Base-by-base conservation (phyloP, 495 filamentous ascomycete genomes). In the Aspergillus avenaceus region DNA sequence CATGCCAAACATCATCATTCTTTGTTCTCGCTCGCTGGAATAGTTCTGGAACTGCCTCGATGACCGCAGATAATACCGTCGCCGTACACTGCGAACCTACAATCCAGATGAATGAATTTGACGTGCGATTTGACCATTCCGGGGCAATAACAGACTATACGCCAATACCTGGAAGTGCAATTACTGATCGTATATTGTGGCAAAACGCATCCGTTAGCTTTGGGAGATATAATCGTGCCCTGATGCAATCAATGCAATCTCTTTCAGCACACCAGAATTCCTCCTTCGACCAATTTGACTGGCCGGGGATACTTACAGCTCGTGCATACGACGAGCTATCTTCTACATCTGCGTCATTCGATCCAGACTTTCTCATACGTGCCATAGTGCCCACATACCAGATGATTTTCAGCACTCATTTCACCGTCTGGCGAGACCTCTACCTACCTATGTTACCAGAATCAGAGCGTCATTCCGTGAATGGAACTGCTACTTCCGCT, bases 71-170 rank as follows among this genome's bases (percentile, higher is more conserved):
- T 2, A 40, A 21, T 1, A 23, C 43, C 9, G 49, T 31, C 0
- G 54, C 50, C 0, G 46, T 64, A 18, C 46, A 56, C 12, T 65
- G 62, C 21, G 18, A 37, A 11, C 59, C 59, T 1, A 31, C 52
- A 12, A 21, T 62, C 3, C 12, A 34, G 2, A 54, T 60, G 2
- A 23, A 56, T 9, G 47, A 58, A 19, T 60, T 50, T 22, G 41
- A 53, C 0, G 24, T 58, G n/a, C 5, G 54, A 12, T 58, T 62
- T 23, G 37, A 56, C 6, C 23, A 34, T 4, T 24, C 28, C 8
- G 54, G 59, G 9, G 31, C 22, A 21, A 44, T 65, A 24, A 16
- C 52, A 14, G 11, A 26, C 31, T 45, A 47, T 6, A 22, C 43
- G 12, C 44, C 58, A 8, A 25, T 61, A 9, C 1, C 27, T 18